These are phyloP conservation scores for Zygosaccharomyces lentus DNA, from an alignment of 805 yeast genomes.

Conservation along the genomic window DNA sequence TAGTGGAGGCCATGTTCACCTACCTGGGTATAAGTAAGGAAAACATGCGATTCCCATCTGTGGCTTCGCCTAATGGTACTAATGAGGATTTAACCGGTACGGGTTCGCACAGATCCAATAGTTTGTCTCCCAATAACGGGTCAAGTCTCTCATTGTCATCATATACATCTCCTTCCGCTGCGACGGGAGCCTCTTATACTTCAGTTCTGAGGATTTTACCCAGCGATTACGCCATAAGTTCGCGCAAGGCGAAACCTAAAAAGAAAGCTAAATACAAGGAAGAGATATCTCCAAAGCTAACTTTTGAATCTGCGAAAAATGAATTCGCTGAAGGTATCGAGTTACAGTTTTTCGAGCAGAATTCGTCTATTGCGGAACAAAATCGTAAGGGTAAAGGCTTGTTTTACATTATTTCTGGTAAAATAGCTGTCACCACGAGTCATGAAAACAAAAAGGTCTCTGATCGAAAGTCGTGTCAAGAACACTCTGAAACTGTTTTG, in stretches of 20 bases:
- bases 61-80: constrained; percentile 4
- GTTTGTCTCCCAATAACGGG: constrained; percentile 7
- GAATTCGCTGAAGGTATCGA: constrained; percentile 60
- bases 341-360: constrained; percentile 49
- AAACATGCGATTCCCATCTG: constrained; percentile 24
- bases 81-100: constrained; percentile 4
- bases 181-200: constrained; percentile 1
- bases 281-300: constrained; percentile 30
- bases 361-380: constrained; percentile 56
- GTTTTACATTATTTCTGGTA: constrained; percentile 76
- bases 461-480: constrained; percentile 11
- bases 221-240: constrained; percentile 20
- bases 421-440: constrained; percentile 50
- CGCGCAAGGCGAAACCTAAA: constrained; percentile 19
- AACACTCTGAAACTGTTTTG: constrained; percentile 29
- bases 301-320: constrained; percentile 48
- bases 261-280: constrained; percentile 19
- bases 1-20: constrained; percentile 67
- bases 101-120: neutral
- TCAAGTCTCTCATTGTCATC: constrained; percentile 20
- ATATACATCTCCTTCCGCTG: constrained; percentile 15
- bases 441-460: constrained; percentile 1
- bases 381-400: constrained; percentile 68
- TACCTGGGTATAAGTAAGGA: constrained; percentile 58
- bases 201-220: constrained; percentile 25